A percentile compares a stretch with the other conserved stretches of the same genome.
phyloP scores from a whole-genome alignment of 768 basidiomycete genomes.

The Boletus reticulatus region DNA sequence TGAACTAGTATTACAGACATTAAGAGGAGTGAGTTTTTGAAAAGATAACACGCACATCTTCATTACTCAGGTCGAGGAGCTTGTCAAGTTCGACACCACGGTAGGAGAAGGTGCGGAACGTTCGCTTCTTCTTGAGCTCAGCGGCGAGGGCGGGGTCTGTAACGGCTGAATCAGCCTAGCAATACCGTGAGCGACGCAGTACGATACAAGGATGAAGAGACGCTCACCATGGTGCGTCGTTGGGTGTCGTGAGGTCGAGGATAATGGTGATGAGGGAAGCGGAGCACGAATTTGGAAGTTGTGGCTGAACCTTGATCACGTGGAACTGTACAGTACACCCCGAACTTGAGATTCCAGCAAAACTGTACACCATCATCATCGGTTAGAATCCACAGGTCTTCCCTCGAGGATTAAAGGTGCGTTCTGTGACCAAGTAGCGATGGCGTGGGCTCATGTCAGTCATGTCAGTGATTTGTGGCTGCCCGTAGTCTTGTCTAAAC shows the following conservation, averaged over 20 bases:
- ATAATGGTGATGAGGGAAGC: constrained; percentile 16
- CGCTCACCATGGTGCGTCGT: constrained; percentile 36
- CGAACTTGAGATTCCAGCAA: constrained; percentile 5
- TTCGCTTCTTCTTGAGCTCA: constrained; percentile 97
- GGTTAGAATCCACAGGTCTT: constrained; percentile 95
- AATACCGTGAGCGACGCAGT: neutral
- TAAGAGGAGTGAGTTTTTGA: neutral
- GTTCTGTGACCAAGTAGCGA: neutral
- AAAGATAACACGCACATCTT: constrained; percentile 63
- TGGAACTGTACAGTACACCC: constrained; percentile 62
- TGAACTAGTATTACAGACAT: constrained; percentile 48
- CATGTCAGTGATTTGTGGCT: constrained; percentile 88
- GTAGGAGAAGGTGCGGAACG: constrained; percentile 99
- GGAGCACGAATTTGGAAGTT: constrained; percentile 34
- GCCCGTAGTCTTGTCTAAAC: constrained; percentile 47
- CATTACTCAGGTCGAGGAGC: constrained; percentile 93
- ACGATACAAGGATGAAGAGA: neutral
- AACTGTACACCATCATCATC: constrained; percentile 40
- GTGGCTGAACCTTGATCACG: constrained; percentile 43
- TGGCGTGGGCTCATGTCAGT: neutral
- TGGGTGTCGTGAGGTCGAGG: constrained; percentile 25
- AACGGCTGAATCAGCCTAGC: constrained; percentile 74
- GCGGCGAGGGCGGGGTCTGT: constrained; percentile 94
- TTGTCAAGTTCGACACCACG: constrained; percentile 98
- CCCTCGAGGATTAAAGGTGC: constrained; percentile 83